These are phyloP conservation scores for Zoysia pacifica DNA, from an alignment of 176 grass and related monocot genomes.

Conservation along the genomic window DNA sequence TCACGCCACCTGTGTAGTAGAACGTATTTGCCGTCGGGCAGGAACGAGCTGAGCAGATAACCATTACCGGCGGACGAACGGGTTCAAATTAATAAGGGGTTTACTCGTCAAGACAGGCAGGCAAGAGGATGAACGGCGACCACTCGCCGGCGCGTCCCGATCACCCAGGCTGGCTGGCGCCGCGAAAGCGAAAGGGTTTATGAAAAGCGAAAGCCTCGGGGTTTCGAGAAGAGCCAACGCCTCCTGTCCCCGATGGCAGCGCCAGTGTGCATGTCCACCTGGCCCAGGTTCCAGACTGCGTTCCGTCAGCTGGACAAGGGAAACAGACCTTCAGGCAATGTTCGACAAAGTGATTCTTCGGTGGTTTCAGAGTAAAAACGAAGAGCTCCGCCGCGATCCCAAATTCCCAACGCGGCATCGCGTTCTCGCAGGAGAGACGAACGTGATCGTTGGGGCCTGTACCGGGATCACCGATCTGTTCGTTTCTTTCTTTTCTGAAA, in stretches of 20 bases:
- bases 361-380: background rate
- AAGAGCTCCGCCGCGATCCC: background rate
- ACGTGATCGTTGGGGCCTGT: slow-evolving; percentile 42
- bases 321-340: too few relatives aligned
- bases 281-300: too few relatives aligned
- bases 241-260: background rate
- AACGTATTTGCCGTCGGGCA: too few relatives aligned
- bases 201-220: slow-evolving; percentile 3
- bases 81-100: slow-evolving; percentile 20
- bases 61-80: slow-evolving; percentile 21
- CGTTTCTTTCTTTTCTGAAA: background rate
- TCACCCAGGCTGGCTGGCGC: slow-evolving; percentile 59
- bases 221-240: slow-evolving; percentile 35
- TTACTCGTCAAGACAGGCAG: slow-evolving; percentile 16
- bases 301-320: background rate
- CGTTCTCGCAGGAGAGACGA: background rate
- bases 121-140: slow-evolving; percentile 57
- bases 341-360: background rate
- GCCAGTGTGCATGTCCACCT: background rate
- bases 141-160: slow-evolving; percentile 43
- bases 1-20: background rate
- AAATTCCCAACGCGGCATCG: slow-evolving; percentile 25
- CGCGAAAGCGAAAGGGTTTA: slow-evolving; percentile 36
- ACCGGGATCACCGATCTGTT: background rate
- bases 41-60: slow-evolving; percentile 30